Base-by-base conservation (phyloP, 2,329 filamentous ascomycete genomes). In the Tricladium varicosporioides region DNA sequence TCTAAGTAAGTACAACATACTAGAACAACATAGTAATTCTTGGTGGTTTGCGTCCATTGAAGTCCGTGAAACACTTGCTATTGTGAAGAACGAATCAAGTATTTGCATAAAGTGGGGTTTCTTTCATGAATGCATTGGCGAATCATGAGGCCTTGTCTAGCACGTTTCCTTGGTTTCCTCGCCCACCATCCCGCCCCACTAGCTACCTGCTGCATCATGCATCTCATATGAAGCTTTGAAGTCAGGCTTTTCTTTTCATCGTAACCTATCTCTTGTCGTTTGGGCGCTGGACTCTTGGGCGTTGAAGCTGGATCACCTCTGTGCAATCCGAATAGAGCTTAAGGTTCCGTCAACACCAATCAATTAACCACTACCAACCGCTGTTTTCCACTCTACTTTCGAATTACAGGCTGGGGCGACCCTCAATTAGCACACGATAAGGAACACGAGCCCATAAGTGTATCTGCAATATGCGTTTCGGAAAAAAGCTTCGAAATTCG, bases 401-500 rank as follows among this genome's bases (percentile, higher is more conserved):
- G 36, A 13, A 40, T 40, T 50, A 16, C 48, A 15, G 18, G 48
- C 48, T 15, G 18, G 36, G 18, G 18, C 31, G 15, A 27, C 27
- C 22, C 46, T 22, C 44, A 48, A 15, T 15, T 15, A 8, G 33
- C 22, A 15, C 11, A 46, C 16, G 18, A 32, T 14, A 31, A 31
- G 33, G n/a, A 31, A 48, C 16, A 22, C 15, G n/a, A 32, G 15
- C 36, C 22, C 45, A 40, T 48, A 54, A 48, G 45, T 32, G 42
- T 42, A n/a, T 52, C 54, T 33, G 31, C 69, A 78, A 59, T 50
- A 97, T 99, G 94, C 89, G 91, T 68, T 99, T 97, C 79, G 93
- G 93, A 61, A 91, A 87, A 77, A 97, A 91, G 51, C 83, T 99
- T 59, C 85, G 86, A 68, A 83, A 85, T 68, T 86, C 90, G 58